These are phyloP conservation scores for Trichoderma semiorbis DNA, from an alignment of 2,329 filamentous ascomycete species.

Conservation along the genomic window DNA sequence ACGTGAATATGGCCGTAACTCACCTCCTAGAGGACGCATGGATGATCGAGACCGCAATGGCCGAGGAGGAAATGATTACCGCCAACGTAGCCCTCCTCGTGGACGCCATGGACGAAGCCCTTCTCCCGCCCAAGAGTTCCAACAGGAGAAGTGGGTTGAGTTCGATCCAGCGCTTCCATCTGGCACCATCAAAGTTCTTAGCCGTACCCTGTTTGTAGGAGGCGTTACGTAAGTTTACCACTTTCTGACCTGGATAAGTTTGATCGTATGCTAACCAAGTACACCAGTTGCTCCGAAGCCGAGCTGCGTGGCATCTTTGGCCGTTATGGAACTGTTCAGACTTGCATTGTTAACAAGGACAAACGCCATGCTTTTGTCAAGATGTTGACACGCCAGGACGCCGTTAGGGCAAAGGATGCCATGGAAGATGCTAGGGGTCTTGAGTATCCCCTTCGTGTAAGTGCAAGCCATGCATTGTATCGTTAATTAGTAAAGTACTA, in stretches of 20 bases:
- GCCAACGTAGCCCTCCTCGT: constrained; percentile 82
- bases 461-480: constrained; percentile 25
- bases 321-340: constrained; percentile 84
- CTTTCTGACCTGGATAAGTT: not conserved
- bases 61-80: constrained; percentile 66
- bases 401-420: constrained; percentile 75
- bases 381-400: constrained; percentile 88
- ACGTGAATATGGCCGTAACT: constrained; percentile 65
- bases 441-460: constrained; percentile 69
- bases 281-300: constrained; percentile 64
- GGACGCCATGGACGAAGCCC: constrained; percentile 65
- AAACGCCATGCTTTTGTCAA: constrained; percentile 99
- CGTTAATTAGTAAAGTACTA: constrained; percentile 2
- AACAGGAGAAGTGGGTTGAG: constrained; percentile 67
- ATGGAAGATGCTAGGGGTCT: constrained; percentile 78
- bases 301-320: constrained; percentile 80
- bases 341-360: constrained; percentile 96
- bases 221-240: constrained; percentile 74
- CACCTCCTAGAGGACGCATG: constrained; percentile 52
- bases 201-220: constrained; percentile 92
- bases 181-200: constrained; percentile 86
- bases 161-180: constrained; percentile 71
- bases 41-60: constrained; percentile 46
- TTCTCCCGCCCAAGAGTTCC: constrained; percentile 44
- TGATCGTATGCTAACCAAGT: constrained; percentile 20